Conservation (phyloP, 2,329 filamentous ascomycete genomes). For the Davidsoniella australis region DNA sequence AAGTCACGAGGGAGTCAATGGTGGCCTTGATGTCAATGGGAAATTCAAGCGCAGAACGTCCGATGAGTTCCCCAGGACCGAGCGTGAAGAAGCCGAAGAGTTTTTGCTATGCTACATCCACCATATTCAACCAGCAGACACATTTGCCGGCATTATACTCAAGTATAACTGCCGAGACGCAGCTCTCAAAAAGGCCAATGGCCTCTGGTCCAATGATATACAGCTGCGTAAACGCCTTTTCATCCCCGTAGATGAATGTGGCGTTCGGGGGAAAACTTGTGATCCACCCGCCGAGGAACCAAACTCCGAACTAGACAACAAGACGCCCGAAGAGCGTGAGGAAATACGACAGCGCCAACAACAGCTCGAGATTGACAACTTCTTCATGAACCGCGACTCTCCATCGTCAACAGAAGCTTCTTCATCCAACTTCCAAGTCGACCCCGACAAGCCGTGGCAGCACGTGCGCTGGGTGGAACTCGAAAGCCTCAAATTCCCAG, state of each 20-base stretch:
- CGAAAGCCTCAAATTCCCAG: slow-evolving; percentile 48
- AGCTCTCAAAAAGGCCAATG: slow-evolving; percentile 70
- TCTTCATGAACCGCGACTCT: slow-evolving; percentile 6
- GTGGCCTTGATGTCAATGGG: slow-evolving; percentile 36
- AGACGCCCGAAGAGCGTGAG: slow-evolving; percentile 3
- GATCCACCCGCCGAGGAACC: slow-evolving; percentile 26
- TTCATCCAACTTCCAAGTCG: slow-evolving; percentile 12
- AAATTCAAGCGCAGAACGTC: slow-evolving; percentile 49
- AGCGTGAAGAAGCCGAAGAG: slow-evolving; percentile 39
- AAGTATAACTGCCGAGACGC: slow-evolving; percentile 77
- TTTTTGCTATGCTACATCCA: slow-evolving; percentile 85
- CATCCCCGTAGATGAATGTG: slow-evolving; percentile 78
- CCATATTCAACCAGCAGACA: slow-evolving; percentile 66
- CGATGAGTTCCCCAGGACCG: slow-evolving; percentile 33
- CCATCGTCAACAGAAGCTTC: neutral
- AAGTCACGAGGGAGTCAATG: slow-evolving; percentile 42
- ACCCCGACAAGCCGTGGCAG: slow-evolving; percentile 50
- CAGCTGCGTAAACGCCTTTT: slow-evolving; percentile 68
- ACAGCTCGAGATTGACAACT: slow-evolving; percentile 9
- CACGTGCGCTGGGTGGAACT: slow-evolving; percentile 83
- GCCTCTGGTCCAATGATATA: slow-evolving; percentile 89
- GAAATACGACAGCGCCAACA: slow-evolving; percentile 5
- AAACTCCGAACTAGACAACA: neutral
- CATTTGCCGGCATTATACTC: slow-evolving; percentile 77
- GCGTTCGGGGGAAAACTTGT: slow-evolving; percentile 57